These are phyloP conservation scores for Hypoxylon subgilvum DNA, from an alignment of 495 filamentous ascomycete species.

Conservation along the genomic window DNA sequence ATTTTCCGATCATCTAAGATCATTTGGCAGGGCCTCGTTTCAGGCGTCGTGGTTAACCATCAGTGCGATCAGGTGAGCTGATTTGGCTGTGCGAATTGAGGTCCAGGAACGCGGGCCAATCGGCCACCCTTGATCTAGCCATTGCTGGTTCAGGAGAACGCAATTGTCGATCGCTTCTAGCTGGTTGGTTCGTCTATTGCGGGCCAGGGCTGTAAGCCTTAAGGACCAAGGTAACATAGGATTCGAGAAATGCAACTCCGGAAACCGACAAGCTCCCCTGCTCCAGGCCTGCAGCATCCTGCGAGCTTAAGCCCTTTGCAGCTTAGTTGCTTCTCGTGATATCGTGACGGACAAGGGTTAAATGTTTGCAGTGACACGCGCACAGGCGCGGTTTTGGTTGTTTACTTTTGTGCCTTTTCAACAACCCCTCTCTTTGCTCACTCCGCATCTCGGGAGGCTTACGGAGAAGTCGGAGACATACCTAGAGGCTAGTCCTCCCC, in stretches of 20 bases:
- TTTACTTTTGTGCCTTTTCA: slow-evolving; percentile 37
- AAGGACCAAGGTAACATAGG: slow-evolving; percentile 20
- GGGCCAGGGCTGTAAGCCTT: slow-evolving; percentile 23
- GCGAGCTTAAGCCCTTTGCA: slow-evolving; percentile 24
- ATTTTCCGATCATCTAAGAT: slow-evolving; percentile 35
- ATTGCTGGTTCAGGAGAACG: slow-evolving; percentile 24
- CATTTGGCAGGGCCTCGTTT: slow-evolving; percentile 32
- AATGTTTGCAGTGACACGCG: slow-evolving; percentile 38
- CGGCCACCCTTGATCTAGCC: slow-evolving; percentile 19
- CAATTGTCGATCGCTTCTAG: slow-evolving; percentile 28
- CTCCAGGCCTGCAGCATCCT: no score
- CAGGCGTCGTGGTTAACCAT: slow-evolving; percentile 18
- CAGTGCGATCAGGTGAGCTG: slow-evolving; percentile 31
- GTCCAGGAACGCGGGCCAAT: slow-evolving; percentile 29
- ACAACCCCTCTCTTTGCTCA: slow-evolving; percentile 27
- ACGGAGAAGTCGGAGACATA: background rate
- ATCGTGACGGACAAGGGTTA: slow-evolving; percentile 27
- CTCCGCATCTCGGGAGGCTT: slow-evolving; percentile 35
- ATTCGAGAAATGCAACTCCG: slow-evolving; percentile 32
- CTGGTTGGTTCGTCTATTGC: slow-evolving; percentile 2
- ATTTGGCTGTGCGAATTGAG: slow-evolving; percentile 30
- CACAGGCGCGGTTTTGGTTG: slow-evolving; percentile 27
- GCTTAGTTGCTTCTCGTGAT: slow-evolving; percentile 37
- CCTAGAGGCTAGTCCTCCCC: no score
- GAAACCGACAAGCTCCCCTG: slow-evolving; percentile 24